Evolutionary conservation across 805 yeast genomes (phyloP).

Genomic region (Diddensiella transvaalensis): DNA sequence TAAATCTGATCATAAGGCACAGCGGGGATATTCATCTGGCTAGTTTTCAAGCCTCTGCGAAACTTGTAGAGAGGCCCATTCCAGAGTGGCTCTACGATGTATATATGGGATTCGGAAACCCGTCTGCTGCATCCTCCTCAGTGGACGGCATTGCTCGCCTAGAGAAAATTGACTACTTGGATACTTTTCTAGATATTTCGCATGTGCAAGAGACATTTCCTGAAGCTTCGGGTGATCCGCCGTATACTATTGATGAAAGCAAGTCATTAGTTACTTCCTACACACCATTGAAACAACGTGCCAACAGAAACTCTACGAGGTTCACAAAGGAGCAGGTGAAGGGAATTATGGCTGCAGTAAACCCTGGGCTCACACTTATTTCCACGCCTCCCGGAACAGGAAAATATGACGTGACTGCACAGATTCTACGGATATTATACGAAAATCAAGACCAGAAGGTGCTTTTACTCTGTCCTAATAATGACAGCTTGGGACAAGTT

Average conservation of each 20-base stretch:
- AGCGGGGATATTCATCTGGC: conserved; percentile 18
- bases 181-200: conserved; percentile 25
- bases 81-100: conserved; percentile 38
- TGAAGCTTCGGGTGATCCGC: background rate
- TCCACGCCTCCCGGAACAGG: conserved; percentile 85
- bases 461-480: conserved; percentile 31
- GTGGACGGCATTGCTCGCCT: conserved; percentile 1
- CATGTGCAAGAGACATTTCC: conserved; percentile 22
- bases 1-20: conserved; percentile 32
- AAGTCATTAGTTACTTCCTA: background rate
- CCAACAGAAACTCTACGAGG: conserved; percentile 13
- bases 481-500: conserved; percentile 27
- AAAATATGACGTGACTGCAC: conserved; percentile 36
- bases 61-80: conserved; percentile 38
- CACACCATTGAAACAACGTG: background rate
- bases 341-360: conserved; percentile 28
- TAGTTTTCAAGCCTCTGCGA: conserved; percentile 23
- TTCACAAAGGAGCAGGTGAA: conserved; percentile 28
- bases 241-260: background rate
- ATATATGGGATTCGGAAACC: conserved; percentile 36
- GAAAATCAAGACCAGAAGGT: conserved; percentile 29
- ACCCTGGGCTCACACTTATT: conserved; percentile 54
- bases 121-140: conserved; percentile 7
- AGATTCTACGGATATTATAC: conserved; percentile 25
- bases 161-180: conserved; percentile 24